Evolutionary conservation across 306 rosid genomes (phyloP).

Genomic region (Purshia tridentata): DNA sequence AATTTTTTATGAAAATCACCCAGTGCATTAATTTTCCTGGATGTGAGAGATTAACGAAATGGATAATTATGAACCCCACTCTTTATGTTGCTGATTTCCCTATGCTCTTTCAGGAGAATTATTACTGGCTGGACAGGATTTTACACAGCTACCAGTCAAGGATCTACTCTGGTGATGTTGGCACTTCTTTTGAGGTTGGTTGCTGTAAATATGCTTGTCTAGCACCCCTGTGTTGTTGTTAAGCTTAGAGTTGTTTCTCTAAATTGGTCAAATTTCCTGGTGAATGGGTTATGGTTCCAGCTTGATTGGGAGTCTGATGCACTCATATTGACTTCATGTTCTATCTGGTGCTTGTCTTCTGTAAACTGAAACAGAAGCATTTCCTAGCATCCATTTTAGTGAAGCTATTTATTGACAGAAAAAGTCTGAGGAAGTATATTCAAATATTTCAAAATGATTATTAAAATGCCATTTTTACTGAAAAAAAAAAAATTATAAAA

Average conservation of each 20-base stretch:
- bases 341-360: not conserved
- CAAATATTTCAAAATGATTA: not conserved
- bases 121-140: slow-evolving; percentile 93
- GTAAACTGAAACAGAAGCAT: not conserved
- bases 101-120: slow-evolving; percentile 71
- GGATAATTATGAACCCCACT: slow-evolving; percentile 18
- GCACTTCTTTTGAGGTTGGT: slow-evolving; percentile 77
- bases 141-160: slow-evolving; percentile 92
- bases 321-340: not conserved
- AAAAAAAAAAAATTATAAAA: too few relatives aligned
- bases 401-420: not conserved
- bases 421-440: not conserved
- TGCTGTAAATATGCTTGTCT: slow-evolving; percentile 16
- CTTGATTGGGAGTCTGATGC: not conserved
- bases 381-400: not conserved
- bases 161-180: slow-evolving; percentile 75
- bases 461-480: slow-evolving; percentile 17
- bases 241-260: not conserved
- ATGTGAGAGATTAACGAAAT: slow-evolving; percentile 27
- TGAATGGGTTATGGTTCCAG: not conserved
- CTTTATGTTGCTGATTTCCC: slow-evolving; percentile 34
- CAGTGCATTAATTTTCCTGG: slow-evolving; percentile 24
- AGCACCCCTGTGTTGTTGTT: not conserved
- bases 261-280: not conserved
- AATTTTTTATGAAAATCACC: slow-evolving; percentile 22